Percentiles rank a stretch among this genome's conserved stretches.
These are phyloP conservation scores for Alternaria atra DNA, from an alignment of 2,329 filamentous ascomycete species.

Conservation along the genomic window DNA sequence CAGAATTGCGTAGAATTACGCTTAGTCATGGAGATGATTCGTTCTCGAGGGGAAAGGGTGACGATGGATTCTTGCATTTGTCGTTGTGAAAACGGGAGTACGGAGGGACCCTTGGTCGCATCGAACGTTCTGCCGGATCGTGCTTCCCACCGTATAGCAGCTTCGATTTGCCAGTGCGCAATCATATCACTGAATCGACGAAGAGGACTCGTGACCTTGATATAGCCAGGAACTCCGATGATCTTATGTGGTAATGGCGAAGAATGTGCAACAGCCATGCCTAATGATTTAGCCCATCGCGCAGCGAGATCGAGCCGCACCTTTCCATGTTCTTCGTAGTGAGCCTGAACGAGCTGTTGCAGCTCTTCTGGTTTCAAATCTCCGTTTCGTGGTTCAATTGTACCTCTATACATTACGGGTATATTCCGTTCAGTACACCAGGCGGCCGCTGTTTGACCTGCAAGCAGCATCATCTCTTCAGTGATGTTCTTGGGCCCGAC, in stretches of 20 bases:
- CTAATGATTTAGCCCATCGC: conserved; percentile 54
- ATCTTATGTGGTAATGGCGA: conserved; percentile 60
- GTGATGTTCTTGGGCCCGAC: conserved; percentile 43
- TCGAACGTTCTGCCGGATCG: conserved; percentile 55
- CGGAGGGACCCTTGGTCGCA: conserved; percentile 17
- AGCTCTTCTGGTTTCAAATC: conserved; percentile 28
- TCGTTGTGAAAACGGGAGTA: conserved; percentile 61
- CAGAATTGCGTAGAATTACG: conserved; percentile 56
- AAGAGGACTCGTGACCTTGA: conserved; percentile 68
- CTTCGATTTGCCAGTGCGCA: conserved; percentile 71
- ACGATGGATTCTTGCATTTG: conserved; percentile 61
- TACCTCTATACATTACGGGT: conserved; percentile 61
- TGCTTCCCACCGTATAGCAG: conserved; percentile 66
- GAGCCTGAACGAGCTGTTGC: conserved; percentile 47
- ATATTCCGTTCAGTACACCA: conserved; percentile 64
- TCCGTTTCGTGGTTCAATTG: conserved; percentile 31
- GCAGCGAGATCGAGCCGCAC: conserved; percentile 50
- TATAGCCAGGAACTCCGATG: conserved; percentile 63
- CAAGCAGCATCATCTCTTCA: conserved; percentile 63
- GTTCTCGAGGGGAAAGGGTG: conserved; percentile 56
- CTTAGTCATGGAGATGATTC: conserved; percentile 53
- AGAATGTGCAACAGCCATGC: conserved; percentile 56
- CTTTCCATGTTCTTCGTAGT: conserved; percentile 48
- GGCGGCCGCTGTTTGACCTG: conserved; percentile 59
- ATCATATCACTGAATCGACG: conserved; percentile 69